Evolutionary conservation across 768 basidiomycete species (phyloP).

Genomic region (Lactarius indigo): DNA sequence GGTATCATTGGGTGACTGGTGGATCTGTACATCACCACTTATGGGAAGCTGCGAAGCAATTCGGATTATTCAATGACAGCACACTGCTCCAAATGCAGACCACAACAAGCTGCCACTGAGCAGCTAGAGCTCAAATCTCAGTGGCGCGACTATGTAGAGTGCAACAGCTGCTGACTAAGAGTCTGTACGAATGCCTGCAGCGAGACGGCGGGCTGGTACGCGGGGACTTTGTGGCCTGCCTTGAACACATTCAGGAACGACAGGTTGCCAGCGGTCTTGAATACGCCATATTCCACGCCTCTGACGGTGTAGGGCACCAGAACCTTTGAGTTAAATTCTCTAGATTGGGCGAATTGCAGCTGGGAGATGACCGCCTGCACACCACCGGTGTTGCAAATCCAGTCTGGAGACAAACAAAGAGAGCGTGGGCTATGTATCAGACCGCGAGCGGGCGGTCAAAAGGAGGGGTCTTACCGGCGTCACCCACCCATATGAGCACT

Average conservation of each 20-base stretch:
- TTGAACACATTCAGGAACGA: slow-evolving; percentile 47
- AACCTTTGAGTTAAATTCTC: slow-evolving; percentile 37
- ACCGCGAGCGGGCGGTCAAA: not conserved
- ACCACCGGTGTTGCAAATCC: slow-evolving; percentile 43
- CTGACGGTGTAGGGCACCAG: slow-evolving; percentile 43
- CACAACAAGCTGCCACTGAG: too few relatives aligned
- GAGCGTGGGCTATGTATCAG: slow-evolving; percentile 36
- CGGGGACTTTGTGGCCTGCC: slow-evolving; percentile 33
- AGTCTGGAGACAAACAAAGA: slow-evolving; percentile 40
- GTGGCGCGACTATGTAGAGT: slow-evolving; percentile 5
- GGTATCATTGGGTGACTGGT: too few relatives aligned
- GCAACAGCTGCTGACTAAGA: slow-evolving; percentile 8
- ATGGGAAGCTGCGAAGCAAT: too few relatives aligned
- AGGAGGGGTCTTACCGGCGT: not conserved
- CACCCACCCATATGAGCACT: slow-evolving; percentile 47
- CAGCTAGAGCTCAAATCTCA: not conserved
- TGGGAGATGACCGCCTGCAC: slow-evolving; percentile 47
- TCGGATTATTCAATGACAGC: too few relatives aligned
- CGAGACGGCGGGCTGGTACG: slow-evolving; percentile 13
- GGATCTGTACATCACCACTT: too few relatives aligned
- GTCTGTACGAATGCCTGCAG: slow-evolving; percentile 23
- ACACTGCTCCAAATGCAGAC: too few relatives aligned
- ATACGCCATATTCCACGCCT: slow-evolving; percentile 32
- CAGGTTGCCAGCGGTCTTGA: slow-evolving; percentile 46
- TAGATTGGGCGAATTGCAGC: slow-evolving; percentile 34